Conservation (phyloP, 2,329 filamentous ascomycete genomes). For the Diaporthe nobilis region DNA sequence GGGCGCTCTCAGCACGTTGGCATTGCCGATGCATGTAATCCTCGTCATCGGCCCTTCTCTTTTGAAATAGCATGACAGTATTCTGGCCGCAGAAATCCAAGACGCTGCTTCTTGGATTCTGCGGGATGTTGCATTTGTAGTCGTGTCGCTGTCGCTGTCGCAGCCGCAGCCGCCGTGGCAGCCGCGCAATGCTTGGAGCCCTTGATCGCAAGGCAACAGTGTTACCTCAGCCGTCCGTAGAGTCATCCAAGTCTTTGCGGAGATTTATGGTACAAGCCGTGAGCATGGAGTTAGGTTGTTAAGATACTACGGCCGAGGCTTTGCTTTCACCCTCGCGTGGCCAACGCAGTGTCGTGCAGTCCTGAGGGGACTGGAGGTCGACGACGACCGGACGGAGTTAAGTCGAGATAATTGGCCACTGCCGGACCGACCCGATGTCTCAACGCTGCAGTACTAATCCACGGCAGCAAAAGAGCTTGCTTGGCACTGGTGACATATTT, state of each 20-base stretch:
- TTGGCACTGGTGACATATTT: not conserved
- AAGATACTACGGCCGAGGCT: not conserved
- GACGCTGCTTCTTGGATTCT: not conserved
- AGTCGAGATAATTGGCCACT: not conserved
- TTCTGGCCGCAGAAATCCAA: not conserved
- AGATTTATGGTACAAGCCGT: not conserved
- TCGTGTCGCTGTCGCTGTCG: not conserved
- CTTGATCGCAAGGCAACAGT: slow-evolving; percentile 6
- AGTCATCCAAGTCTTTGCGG: not conserved
- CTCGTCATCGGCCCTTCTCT: slow-evolving; percentile 28
- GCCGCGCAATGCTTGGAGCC: slow-evolving; percentile 7
- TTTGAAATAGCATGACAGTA: slow-evolving; percentile 6
- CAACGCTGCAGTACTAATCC: not conserved
- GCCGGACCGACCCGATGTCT: slow-evolving; percentile 28
- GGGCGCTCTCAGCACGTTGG: not conserved
- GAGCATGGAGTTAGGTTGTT: slow-evolving; percentile 1
- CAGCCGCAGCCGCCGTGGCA: not conserved
- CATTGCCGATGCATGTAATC: slow-evolving; percentile 28
- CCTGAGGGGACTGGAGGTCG: not conserved
- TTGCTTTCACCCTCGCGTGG: not conserved
- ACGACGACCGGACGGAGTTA: not conserved
- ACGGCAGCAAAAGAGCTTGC: not conserved
- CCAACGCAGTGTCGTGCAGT: not conserved
- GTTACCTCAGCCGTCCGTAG: slow-evolving; percentile 10
- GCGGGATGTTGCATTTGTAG: not conserved